Evolutionary conservation across 768 basidiomycete genomes (phyloP).

Genomic region (Boletus subparvulus): DNA sequence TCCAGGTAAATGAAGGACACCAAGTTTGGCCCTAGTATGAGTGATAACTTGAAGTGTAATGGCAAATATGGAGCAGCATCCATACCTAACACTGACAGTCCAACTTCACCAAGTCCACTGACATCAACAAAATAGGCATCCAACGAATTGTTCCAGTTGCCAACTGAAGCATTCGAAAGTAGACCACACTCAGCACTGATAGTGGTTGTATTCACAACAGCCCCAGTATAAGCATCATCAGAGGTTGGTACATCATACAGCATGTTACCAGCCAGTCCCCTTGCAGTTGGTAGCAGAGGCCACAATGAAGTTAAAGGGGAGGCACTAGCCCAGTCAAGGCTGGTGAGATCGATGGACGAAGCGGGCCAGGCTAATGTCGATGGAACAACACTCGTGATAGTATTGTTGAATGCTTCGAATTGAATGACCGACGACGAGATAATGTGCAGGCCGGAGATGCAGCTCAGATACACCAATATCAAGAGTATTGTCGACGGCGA

Average conservation of each 20-base stretch:
- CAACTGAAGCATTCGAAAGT: conserved; percentile 6
- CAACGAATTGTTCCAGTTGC: not conserved
- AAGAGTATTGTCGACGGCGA: conserved; percentile 1
- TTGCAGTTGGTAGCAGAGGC: conserved; percentile 3
- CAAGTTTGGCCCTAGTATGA: not conserved
- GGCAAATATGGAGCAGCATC: not conserved
- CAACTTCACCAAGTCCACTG: conserved; percentile 5
- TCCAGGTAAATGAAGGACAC: not conserved
- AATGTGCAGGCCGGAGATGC: conserved; percentile 22
- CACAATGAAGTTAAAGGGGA: not conserved
- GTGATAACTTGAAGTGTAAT: too few relatives aligned
- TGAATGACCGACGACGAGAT: conserved; percentile 23
- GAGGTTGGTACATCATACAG: conserved; percentile 19
- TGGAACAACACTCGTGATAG: not conserved
- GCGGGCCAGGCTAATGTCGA: conserved; percentile 3
- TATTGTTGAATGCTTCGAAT: conserved; percentile 16
- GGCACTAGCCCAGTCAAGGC: not conserved
- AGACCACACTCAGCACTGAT: conserved; percentile 17
- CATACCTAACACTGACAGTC: not conserved
- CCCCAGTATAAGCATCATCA: not conserved
- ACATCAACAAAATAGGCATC: not conserved
- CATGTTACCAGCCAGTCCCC: conserved; percentile 12
- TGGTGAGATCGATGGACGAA: not conserved
- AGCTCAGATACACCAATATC: conserved; percentile 15
- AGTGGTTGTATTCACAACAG: conserved; percentile 17